Base-by-base conservation (phyloP, 768 basidiomycete genomes). In the Pisolithus microcarpus region DNA sequence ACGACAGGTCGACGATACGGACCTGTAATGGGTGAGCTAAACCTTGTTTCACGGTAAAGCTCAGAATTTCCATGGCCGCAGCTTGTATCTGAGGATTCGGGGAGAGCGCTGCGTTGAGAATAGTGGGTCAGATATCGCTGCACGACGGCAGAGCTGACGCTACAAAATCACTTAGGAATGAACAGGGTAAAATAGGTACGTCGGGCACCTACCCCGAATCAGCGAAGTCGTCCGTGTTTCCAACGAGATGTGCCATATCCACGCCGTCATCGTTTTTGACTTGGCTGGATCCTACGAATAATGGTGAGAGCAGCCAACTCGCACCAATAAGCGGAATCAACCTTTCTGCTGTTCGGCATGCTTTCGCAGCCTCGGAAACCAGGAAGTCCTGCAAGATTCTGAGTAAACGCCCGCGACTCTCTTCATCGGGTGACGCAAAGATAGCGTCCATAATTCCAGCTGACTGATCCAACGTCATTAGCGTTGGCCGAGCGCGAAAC, bases 331-430 rank as follows among this genome's bases (percentile, higher is more conserved):
- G 4, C 21, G 37, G 21, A 4, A 38, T 58, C 46, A 43, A 80
- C 85, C 80, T 69, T 89, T 90, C 63, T 84, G 81, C 52, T 82
- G 79, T 10, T 76, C 78, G 1, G 80, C 70, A 62, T 89, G 83
- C 64, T 92, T 96, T 38, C n/a, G 78, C 72, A 2, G 88, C 80
- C 66, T 96, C 90, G 0, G 89, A 85, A 18, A 85, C 69, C 40
- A 99, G 68, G 65, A 98, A 97, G 48, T 94, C 92, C 63, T 94
- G 92, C 60, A 99, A 82, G 55, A 94, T 92, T 62, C 80, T 85
- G 40, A 97, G 71, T 7, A 97, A 63, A 21, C 86, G 81, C 18
- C 82, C 82, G 30, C 80, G 82, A 9, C 76, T 77, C 30, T 91
- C 88, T 54, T 84, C 78, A 44, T 91, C 84, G 0, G 76, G 60